Base-by-base conservation (phyloP, 139 green algal species). In the Yamagishiella unicocca region DNA sequence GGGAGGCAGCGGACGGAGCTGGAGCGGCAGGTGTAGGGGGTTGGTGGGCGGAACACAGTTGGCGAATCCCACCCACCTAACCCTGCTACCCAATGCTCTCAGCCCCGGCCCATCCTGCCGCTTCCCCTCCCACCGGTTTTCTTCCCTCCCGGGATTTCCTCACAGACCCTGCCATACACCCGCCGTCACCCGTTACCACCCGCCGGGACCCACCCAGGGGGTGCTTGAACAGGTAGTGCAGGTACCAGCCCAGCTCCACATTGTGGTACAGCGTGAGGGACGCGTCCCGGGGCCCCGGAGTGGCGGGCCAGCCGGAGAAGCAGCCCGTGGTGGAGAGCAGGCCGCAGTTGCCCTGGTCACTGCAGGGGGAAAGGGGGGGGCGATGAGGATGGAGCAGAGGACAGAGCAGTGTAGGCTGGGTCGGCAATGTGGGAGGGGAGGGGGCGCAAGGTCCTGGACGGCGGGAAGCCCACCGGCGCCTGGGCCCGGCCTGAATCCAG, bases 201-300 rank as follows among this genome's bases (percentile, higher is more conserved):
- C 31, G 50, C 55, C 35, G 21, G 35, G 21, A 61, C 82, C 12
- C 61, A 92, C 88, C 89, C 67, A 92, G 40, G 0, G 40, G 45
- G 66, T 90, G 85, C 64, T 92, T 92, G 25, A 83, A 33, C 81
- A 92, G 84, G 29, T 90, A 82, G 68, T 92, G 89, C 43, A 89
- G 42, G 81, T 92, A 92, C 89, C 89, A 92, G 40, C 89, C 89
- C 81, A 92, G 85, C 81, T 92, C 89, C 37, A 89, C 54, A 29
- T 84, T 87, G 64, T 92, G 89, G 55, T 89, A 92, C 9, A 71
- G 66, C 50, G 76, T 43, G 29, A 92, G 43, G 4, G 53, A 68
- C 2, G 29, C 0, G 8, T 79, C 21, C 8, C 68, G 43, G 50
- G 74, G 25, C 64, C 79, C 40, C 73, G 31, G 2, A 2, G 79